phyloP scores from a whole-genome alignment of 768 basidiomycete species.

The Termitomyces sp. region DNA sequence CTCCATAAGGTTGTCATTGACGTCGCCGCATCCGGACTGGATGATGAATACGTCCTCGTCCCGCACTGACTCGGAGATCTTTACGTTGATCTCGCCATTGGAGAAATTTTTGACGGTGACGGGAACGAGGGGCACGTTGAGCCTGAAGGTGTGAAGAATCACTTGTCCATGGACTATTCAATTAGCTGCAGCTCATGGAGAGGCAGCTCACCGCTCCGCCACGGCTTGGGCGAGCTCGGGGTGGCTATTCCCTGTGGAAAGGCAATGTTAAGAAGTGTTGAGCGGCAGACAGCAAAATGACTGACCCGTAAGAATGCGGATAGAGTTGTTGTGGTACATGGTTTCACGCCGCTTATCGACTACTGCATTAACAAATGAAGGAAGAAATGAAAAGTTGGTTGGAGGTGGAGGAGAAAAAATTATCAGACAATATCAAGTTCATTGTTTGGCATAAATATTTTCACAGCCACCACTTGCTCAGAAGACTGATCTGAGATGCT shows the following conservation, averaged over 20 bases:
- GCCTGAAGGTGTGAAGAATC: constrained; percentile 53
- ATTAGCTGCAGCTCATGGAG: constrained; percentile 34
- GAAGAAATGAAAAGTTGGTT: constrained; percentile 26
- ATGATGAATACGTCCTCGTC: constrained; percentile 99
- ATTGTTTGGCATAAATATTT: constrained; percentile 35
- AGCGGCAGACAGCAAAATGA: constrained; percentile 4
- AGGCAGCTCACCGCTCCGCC: constrained; percentile 89
- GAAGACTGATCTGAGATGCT: constrained; percentile 1
- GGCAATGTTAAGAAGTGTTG: constrained; percentile 11
- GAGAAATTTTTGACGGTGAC: constrained; percentile 87
- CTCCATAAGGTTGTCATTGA: constrained; percentile 97
- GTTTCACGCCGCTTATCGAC: constrained; percentile 17
- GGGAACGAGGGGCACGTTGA: constrained; percentile 81
- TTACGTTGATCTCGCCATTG: constrained; percentile 93
- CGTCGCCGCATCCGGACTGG: constrained; percentile 84
- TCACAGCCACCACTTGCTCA: constrained; percentile 35
- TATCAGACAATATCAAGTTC: constrained; percentile 20
- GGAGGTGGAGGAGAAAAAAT: constrained; percentile 21
- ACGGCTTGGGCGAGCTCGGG: constrained; percentile 94
- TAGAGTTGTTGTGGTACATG: constrained; percentile 81
- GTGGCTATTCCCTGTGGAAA: constrained; percentile 86
- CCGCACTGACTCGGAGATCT: constrained; percentile 90
- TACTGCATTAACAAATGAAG: constrained; percentile 31
- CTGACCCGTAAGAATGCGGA: constrained; percentile 70
- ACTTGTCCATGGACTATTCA: constrained; percentile 41